Percentiles rank a stretch among this genome's conserved stretches.
These are phyloP conservation scores for Boletus pseudopeckii DNA, from an alignment of 768 basidiomycete genomes.

Conservation along the genomic window DNA sequence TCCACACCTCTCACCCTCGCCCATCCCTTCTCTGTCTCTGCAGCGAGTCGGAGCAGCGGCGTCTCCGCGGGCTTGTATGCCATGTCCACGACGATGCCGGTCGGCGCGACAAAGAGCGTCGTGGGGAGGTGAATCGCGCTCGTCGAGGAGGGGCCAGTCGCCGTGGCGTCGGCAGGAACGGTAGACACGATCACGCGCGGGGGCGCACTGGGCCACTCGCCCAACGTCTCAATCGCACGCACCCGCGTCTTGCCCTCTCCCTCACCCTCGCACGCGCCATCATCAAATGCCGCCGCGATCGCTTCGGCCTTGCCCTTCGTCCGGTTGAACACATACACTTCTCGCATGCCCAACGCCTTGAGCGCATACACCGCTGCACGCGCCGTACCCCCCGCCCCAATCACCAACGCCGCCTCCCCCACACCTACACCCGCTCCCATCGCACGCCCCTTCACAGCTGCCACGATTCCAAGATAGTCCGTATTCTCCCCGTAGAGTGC, in stretches of 20 bases:
- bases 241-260: slow-evolving; percentile 41
- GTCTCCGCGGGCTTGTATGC: slow-evolving; percentile 90
- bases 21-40: slow-evolving; percentile 53
- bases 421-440: slow-evolving; percentile 20
- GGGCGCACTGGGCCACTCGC: slow-evolving; percentile 46
- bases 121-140: slow-evolving; percentile 48
- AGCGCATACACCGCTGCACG: slow-evolving; percentile 93
- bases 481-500: slow-evolving; percentile 91
- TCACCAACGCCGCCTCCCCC: slow-evolving; percentile 61
- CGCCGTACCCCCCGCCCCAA: slow-evolving; percentile 94
- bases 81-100: slow-evolving; percentile 85
- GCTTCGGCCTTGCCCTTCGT: slow-evolving; percentile 70
- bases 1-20: slow-evolving; percentile 72
- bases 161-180: slow-evolving; percentile 70
- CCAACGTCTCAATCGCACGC: slow-evolving; percentile 56
- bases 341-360: slow-evolving; percentile 58
- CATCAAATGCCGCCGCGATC: slow-evolving; percentile 60
- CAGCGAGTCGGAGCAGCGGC: slow-evolving; percentile 70
- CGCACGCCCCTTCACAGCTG: slow-evolving; percentile 46
- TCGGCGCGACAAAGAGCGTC: slow-evolving; percentile 56
- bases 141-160: slow-evolving; percentile 16
- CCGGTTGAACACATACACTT: slow-evolving; percentile 86
- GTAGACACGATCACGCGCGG: slow-evolving; percentile 85
- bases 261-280: slow-evolving; percentile 3
- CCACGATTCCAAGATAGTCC: slow-evolving; percentile 87